Percentiles rank a stretch among this genome's conserved stretches.
These are phyloP conservation scores for Aspergillus carbonarius DNA, from an alignment of 2,329 filamentous ascomycete species.

Conservation along the genomic window DNA sequence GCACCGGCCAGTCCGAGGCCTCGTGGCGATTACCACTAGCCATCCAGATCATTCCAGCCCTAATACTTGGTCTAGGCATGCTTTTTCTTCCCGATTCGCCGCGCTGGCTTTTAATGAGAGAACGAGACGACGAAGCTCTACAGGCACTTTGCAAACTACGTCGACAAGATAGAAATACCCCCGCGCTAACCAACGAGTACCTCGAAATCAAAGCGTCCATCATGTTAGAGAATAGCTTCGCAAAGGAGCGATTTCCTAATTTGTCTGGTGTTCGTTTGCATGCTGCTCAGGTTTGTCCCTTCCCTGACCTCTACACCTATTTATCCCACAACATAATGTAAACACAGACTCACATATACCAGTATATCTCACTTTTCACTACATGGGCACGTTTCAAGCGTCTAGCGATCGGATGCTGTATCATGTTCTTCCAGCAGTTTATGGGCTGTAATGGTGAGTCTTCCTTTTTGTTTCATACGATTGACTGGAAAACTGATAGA, in stretches of 20 bases:
- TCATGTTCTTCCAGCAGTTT: conserved; percentile 49
- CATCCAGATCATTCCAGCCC: conserved; percentile 46
- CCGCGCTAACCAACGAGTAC: conserved; percentile 51
- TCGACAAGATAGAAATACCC: conserved; percentile 38
- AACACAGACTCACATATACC: not conserved
- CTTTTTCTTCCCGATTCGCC: conserved; percentile 58
- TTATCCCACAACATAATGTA: not conserved
- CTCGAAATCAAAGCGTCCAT: conserved; percentile 50
- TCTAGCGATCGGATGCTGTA: conserved; percentile 39
- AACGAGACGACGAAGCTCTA: conserved; percentile 26
- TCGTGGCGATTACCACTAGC: conserved; percentile 50
- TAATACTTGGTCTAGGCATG: conserved; percentile 41
- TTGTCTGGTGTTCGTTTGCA: conserved; percentile 32
- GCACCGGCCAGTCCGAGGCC: conserved; percentile 49
- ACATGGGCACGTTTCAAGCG: conserved; percentile 39
- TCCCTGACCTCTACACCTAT: not conserved
- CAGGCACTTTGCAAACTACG: conserved; percentile 16
- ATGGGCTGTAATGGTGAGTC: conserved; percentile 46
- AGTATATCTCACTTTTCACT: conserved; percentile 36
- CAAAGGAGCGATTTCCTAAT: conserved; percentile 28
- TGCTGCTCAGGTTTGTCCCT: conserved; percentile 29
- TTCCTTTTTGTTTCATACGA: not conserved
- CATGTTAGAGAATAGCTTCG: conserved; percentile 37
- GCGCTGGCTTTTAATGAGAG: conserved; percentile 42
- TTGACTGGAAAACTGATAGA: not conserved